phyloP scores from a whole-genome alignment of 345 rosid species.

The Moricandia arvensis region DNA sequence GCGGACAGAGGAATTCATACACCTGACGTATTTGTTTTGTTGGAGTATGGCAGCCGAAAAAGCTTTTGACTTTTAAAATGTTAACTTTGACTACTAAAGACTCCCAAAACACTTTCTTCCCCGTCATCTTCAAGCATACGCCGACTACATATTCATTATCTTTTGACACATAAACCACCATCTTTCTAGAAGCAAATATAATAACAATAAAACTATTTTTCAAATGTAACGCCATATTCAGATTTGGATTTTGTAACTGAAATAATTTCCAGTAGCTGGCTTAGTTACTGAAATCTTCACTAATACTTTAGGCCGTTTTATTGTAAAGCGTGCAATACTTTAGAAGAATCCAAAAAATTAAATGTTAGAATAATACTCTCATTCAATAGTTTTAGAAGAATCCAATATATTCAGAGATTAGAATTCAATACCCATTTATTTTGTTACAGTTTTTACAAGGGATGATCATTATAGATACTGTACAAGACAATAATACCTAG shows the following conservation, averaged over 20 bases:
- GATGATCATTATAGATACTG: not conserved
- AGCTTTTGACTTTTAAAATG: conserved; percentile 18
- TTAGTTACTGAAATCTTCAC: no score
- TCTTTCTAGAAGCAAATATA: not conserved
- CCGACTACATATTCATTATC: conserved; percentile 19
- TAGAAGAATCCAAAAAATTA: no score
- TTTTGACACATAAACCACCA: not conserved
- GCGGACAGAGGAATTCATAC: no score
- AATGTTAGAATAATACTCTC: not conserved
- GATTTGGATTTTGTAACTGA: not conserved
- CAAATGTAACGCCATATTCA: conserved; percentile 10
- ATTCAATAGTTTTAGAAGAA: not conserved
- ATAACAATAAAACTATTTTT: not conserved
- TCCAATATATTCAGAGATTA: not conserved
- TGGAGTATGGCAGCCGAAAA: conserved; percentile 22
- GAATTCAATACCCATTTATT: not conserved
- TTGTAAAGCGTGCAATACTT: no score
- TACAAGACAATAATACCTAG: not conserved
- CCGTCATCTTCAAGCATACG: conserved; percentile 33
- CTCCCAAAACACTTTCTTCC: not conserved
- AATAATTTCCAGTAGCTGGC: not conserved
- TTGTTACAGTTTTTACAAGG: not conserved
- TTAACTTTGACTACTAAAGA: conserved; percentile 29
- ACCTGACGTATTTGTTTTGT: conserved; percentile 18
- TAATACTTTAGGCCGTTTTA: no score